Conservation (phyloP, 2,329 filamentous ascomycete species). For the Plenodomus lindquistii region DNA sequence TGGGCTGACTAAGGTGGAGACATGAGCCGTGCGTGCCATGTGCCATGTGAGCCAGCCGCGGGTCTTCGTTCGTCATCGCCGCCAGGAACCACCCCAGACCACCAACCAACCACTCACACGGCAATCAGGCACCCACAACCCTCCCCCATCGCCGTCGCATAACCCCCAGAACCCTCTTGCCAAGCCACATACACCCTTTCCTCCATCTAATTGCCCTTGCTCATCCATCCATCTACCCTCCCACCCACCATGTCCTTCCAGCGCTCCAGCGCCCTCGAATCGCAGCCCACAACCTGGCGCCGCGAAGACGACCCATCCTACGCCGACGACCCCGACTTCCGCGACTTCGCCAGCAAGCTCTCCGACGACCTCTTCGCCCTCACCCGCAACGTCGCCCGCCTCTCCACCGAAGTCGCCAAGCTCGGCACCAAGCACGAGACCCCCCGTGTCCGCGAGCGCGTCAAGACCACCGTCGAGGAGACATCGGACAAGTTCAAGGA, state of each 20-base stretch:
- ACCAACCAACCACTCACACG: conserved; percentile 6
- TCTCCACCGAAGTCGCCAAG: conserved; percentile 81
- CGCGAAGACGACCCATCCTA: conserved; percentile 74
- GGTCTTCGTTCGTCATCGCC: conserved; percentile 33
- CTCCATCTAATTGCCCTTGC: conserved; percentile 1
- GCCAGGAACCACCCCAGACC: conserved; percentile 19
- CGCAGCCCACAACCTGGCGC: conserved; percentile 70
- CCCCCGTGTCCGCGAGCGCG: conserved; percentile 84
- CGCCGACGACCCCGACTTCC: conserved; percentile 90
- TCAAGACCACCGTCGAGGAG: conserved; percentile 85
- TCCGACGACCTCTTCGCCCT: conserved; percentile 89
- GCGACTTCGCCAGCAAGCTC: conserved; percentile 76
- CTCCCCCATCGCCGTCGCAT: background rate
- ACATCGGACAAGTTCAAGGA: conserved; percentile 86
- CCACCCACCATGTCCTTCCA: conserved; percentile 79
- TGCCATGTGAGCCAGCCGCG: conserved; percentile 12
- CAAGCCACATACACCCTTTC: conserved; percentile 9
- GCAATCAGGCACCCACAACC: background rate
- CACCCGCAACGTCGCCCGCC: conserved; percentile 82
- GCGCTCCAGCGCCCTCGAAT: conserved; percentile 80
- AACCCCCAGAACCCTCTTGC: background rate
- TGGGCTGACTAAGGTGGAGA: conserved; percentile 16
- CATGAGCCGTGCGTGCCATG: conserved; percentile 14
- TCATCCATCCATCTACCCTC: conserved; percentile 6
- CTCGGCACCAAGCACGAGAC: conserved; percentile 91